These are phyloP conservation scores for Hypoxylon perforatum DNA, from an alignment of 495 filamentous ascomycete species.

Conservation along the genomic window DNA sequence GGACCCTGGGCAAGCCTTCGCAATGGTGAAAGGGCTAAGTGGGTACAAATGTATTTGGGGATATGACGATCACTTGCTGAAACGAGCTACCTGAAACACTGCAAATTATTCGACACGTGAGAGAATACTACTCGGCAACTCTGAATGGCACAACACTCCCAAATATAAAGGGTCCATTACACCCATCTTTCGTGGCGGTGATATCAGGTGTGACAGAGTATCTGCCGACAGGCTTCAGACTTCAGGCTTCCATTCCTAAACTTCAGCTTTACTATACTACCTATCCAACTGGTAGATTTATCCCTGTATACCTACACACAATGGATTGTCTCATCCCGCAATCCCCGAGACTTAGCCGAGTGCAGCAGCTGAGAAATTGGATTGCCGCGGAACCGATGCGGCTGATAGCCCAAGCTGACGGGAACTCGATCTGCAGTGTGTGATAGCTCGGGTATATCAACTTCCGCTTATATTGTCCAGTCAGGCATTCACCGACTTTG, in stretches of 20 bases:
- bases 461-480: neutral
- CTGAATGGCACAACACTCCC: conserved; percentile 4
- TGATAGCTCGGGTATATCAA: neutral
- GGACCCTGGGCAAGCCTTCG: conserved; percentile 18
- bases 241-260: neutral
- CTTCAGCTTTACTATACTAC: neutral
- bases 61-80: conserved; percentile 26
- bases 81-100: conserved; percentile 34
- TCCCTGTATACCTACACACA: too few relatives aligned
- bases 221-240: conserved; percentile 9
- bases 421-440: neutral
- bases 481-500: neutral
- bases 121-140: neutral
- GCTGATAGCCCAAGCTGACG: conserved; percentile 11
- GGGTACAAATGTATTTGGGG: conserved; percentile 20
- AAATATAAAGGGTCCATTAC: conserved; percentile 28
- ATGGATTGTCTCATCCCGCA: too few relatives aligned
- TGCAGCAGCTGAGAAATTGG: neutral
- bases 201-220: conserved; percentile 8
- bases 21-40: conserved; percentile 28
- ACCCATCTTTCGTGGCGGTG: conserved; percentile 1
- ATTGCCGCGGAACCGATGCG: conserved; percentile 12
- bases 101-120: conserved; percentile 20
- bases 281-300: neutral
- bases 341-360: conserved; percentile 15